Evolutionary conservation across 2,329 filamentous ascomycete genomes (phyloP).

Genomic region (Ophiocordyceps camponoti-floridani): DNA sequence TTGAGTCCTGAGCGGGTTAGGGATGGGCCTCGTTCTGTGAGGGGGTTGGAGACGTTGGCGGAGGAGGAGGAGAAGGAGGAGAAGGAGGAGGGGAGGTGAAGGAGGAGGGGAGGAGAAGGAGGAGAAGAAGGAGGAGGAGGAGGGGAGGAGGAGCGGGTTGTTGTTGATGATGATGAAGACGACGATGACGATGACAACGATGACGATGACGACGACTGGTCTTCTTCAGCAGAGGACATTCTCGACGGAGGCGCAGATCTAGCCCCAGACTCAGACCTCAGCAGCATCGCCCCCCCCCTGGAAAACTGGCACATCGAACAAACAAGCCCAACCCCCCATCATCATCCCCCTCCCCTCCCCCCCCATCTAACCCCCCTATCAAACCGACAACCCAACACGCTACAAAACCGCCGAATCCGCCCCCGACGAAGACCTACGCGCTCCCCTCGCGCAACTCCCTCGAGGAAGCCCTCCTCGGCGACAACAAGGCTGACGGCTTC

Average conservation of each 20-base stretch:
- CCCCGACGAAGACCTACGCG: constrained; percentile 4
- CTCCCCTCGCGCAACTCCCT: constrained; percentile 13
- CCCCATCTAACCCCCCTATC: constrained; percentile 32
- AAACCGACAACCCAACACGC: constrained; percentile 18
- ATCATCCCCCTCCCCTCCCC: constrained; percentile 6
- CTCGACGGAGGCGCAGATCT: too few species aligned
- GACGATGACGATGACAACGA: not conserved
- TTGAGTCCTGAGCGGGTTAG: constrained; percentile 39
- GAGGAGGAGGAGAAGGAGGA: constrained; percentile 23
- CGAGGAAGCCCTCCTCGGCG: constrained; percentile 13
- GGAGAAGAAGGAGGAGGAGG: not conserved
- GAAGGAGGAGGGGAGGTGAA: not conserved
- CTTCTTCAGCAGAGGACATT: too few species aligned
- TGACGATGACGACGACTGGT: not conserved
- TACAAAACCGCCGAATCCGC: not conserved
- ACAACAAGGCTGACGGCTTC: constrained; percentile 9
- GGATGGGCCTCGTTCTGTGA: constrained; percentile 20
- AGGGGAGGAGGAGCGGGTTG: not conserved
- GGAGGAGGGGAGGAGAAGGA: not conserved
- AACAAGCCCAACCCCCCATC: not conserved
- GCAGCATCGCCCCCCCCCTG: too few species aligned
- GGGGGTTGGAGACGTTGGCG: constrained; percentile 26
- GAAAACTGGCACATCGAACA: not conserved
- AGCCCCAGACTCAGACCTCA: too few species aligned
- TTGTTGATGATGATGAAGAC: not conserved